Conservation (phyloP, 1,139 yeast genomes). For the Nadsonia starkeyi-henricii region DNA sequence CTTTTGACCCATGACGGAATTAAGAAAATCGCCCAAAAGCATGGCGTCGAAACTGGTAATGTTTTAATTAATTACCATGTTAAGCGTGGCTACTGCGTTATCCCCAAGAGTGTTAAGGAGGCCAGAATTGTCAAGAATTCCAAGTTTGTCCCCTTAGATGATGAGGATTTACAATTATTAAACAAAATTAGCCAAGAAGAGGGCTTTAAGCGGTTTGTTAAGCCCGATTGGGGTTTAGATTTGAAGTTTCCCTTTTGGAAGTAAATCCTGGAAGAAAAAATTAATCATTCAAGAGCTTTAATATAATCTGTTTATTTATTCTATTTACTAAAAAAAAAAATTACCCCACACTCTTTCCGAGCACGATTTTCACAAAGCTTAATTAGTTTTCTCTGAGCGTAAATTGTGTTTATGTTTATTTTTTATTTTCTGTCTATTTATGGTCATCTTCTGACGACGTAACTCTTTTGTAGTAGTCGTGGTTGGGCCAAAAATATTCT, state of each 20-base stretch:
- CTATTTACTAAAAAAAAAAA: too few species aligned
- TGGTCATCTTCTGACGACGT: too few species aligned
- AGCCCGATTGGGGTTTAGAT: slow-evolving; percentile 25
- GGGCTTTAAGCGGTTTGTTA: slow-evolving; percentile 37
- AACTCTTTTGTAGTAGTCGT: too few species aligned
- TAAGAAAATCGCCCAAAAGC: slow-evolving; percentile 38
- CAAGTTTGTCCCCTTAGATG: slow-evolving; percentile 34
- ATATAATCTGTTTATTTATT: too few species aligned
- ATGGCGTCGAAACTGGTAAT: slow-evolving; percentile 44
- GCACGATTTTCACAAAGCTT: too few species aligned
- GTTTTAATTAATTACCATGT: slow-evolving; percentile 61
- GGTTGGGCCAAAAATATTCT: too few species aligned
- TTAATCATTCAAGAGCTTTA: too few species aligned
- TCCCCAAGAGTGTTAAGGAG: slow-evolving; percentile 59
- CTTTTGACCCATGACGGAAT: slow-evolving; percentile 39
- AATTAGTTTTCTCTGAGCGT: too few species aligned
- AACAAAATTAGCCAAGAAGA: slow-evolving; percentile 32
- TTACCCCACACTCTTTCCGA: too few species aligned
- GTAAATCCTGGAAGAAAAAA: slow-evolving; percentile 3
- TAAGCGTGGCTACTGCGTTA: slow-evolving; percentile 51
- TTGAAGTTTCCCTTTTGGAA: slow-evolving; percentile 23
- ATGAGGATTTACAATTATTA: slow-evolving; percentile 41
- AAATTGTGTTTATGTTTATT: too few species aligned
- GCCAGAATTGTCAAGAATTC: slow-evolving; percentile 48
- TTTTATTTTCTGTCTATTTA: too few species aligned